Evolutionary conservation across 495 filamentous ascomycete species (phyloP).

Genomic region (Aspergillus hancockii): DNA sequence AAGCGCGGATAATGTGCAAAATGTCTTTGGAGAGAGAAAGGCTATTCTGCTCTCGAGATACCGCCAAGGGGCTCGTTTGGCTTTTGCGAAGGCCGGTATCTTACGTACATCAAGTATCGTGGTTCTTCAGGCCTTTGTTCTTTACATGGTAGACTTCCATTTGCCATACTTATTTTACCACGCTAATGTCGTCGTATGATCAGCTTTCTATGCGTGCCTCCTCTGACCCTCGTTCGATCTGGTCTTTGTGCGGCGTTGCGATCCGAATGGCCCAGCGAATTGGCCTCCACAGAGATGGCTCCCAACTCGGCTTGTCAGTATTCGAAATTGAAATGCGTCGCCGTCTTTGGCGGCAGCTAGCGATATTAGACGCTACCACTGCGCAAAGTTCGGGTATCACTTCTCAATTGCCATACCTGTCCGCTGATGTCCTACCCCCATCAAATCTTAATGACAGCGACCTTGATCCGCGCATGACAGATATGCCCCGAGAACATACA

Average conservation of each 20-base stretch:
- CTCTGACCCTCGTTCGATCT: constrained; percentile 42
- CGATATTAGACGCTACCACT: constrained; percentile 34
- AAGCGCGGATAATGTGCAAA: constrained; percentile 36
- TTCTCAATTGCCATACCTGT: constrained; percentile 19
- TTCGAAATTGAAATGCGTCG: constrained; percentile 51
- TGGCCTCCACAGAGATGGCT: constrained; percentile 47
- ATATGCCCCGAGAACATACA: constrained; percentile 49
- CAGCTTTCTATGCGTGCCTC: constrained; percentile 34
- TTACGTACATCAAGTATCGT: constrained; percentile 44
- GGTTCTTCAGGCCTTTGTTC: constrained; percentile 47
- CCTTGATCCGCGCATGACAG: constrained; percentile 57
- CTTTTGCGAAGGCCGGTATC: constrained; percentile 48
- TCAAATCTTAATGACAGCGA: constrained; percentile 60
- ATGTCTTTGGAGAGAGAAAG: constrained; percentile 44
- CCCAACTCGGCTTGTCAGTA: constrained; percentile 32
- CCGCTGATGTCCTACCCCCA: constrained; percentile 39
- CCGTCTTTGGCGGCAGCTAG: constrained; percentile 42
- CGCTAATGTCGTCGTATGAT: neutral
- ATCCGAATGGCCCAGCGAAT: constrained; percentile 45
- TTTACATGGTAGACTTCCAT: constrained; percentile 39
- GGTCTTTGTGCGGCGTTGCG: constrained; percentile 45
- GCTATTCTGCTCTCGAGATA: constrained; percentile 40
- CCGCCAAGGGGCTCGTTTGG: constrained; percentile 43
- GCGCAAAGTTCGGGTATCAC: constrained; percentile 36
- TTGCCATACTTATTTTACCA: neutral